Evolutionary conservation across 2,329 filamentous ascomycete species (phyloP).

Genomic region (Ophiostoma tasmaniense): DNA sequence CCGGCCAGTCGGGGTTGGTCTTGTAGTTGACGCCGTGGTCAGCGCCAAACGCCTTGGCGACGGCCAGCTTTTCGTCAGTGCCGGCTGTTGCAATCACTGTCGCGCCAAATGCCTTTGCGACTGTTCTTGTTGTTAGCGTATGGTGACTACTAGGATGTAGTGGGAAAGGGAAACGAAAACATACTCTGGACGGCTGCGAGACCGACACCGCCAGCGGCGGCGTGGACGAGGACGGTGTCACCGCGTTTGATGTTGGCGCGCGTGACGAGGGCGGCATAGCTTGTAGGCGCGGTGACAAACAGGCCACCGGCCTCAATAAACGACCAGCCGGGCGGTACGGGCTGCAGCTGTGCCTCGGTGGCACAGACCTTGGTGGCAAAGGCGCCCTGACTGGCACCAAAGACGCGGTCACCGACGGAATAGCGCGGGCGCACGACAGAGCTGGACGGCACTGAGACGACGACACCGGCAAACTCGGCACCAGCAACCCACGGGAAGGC

Average conservation of each 20-base stretch:
- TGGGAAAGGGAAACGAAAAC: constrained; percentile 23
- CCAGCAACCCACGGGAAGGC: constrained; percentile 80
- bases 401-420: constrained; percentile 72
- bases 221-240: constrained; percentile 84
- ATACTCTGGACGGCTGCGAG: constrained; percentile 72
- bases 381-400: constrained; percentile 77
- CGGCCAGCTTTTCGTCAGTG: constrained; percentile 66
- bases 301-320: constrained; percentile 79
- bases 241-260: constrained; percentile 69
- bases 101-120: constrained; percentile 86
- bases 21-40: constrained; percentile 76
- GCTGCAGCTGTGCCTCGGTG: constrained; percentile 57
- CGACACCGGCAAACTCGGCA: constrained; percentile 73
- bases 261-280: constrained; percentile 73
- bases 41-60: constrained; percentile 73
- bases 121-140: constrained; percentile 20
- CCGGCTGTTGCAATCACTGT: constrained; percentile 91
- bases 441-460: constrained; percentile 48
- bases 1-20: constrained; percentile 53
- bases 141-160: background rate
- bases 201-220: constrained; percentile 85
- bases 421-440: constrained; percentile 51
- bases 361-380: constrained; percentile 71
- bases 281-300: constrained; percentile 87
- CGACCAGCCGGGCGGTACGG: constrained; percentile 72